Base-by-base conservation (phyloP, 208 protist genomes). In the Trypanosoma avium region DNA sequence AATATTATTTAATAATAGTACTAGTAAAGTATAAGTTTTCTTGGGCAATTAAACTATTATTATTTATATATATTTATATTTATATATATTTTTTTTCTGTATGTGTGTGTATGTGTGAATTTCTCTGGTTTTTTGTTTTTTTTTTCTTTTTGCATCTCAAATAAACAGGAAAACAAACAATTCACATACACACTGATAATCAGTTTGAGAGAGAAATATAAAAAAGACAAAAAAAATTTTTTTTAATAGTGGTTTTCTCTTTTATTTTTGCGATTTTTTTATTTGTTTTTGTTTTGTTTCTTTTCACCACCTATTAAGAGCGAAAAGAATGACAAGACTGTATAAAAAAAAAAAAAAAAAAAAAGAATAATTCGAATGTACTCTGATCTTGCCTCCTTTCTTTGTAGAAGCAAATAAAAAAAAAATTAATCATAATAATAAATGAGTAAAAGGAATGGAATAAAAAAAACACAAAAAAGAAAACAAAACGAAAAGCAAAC, bases 81-180 rank as follows among this genome's bases (percentile, higher is more conserved):
- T 36, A 36, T 57, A 42, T 66, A 42, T 57, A 30, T 24, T 22
- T n/a, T 33, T 71, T 63, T 71, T 71, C 54, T 57, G 52, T 63
- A 35, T 70, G 57, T 33, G 49, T 63, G 27, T 71, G 60, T 57
- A 43, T 63, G 32, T 70, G 57, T 33, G 49, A 53, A n/a, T 6
- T 42, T 62, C 19, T 2, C 22, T 50, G 10, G n/a, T 22, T 50
- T 50, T 24, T 3, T 29, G 1, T 21, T 15, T 50, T 50, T 7
- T 50, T 24, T n/a, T n/a, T n/a, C n/a, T n/a, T n/a, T n/a, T n/a
- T n/a, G n/a, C n/a, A n/a, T n/a, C n/a, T n/a, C n/a, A n/a, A n/a
- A n/a, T n/a, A n/a, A n/a, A n/a, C n/a, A n/a, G n/a, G n/a, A n/a
- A n/a, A n/a, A n/a, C n/a, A n/a, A n/a, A n/a, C n/a, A n/a, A n/a